Percentiles rank a stretch among this genome's conserved stretches.
phyloP scores from a whole-genome alignment of 352 stramenopile species.

The Phytopythium cucurbitacearum region DNA sequence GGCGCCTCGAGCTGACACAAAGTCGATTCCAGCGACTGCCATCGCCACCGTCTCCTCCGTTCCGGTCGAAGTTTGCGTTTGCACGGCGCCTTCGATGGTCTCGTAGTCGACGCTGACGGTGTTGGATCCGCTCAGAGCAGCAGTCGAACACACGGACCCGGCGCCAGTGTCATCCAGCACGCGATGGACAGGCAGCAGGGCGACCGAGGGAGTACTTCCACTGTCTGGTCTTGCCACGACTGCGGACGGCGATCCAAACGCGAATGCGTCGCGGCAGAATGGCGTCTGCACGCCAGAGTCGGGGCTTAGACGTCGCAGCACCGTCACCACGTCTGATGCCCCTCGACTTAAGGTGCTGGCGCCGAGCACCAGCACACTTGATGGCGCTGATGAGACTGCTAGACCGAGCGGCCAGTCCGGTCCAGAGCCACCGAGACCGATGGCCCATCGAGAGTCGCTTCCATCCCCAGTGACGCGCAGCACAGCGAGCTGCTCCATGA shows the following conservation, averaged over 20 bases:
- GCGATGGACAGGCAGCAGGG: no score
- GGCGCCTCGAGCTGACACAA: not conserved
- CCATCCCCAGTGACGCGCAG: not conserved
- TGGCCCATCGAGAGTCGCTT: conserved; percentile 5
- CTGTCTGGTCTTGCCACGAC: conserved; percentile 1
- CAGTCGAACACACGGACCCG: conserved; percentile 2
- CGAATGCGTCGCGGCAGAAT: conserved; percentile 8
- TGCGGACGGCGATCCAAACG: conserved; percentile 7
- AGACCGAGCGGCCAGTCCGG: conserved; percentile 5
- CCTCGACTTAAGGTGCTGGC: not conserved
- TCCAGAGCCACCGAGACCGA: not conserved
- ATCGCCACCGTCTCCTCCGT: no score
- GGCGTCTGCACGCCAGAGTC: not conserved
- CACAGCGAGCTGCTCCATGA: conserved; percentile 7
- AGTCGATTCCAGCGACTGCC: conserved; percentile 1
- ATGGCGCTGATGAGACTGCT: not conserved
- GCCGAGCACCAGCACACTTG: conserved; percentile 5
- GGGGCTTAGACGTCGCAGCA: conserved; percentile 2
- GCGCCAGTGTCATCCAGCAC: no score
- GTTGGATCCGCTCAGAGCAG: conserved; percentile 8
- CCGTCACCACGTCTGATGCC: not conserved
- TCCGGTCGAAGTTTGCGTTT: no score
- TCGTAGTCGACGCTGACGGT: conserved; percentile 1
- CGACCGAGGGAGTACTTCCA: not conserved
- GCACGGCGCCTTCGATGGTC: not conserved